A percentile compares a stretch with the other conserved stretches of the same genome.
Conservation (phyloP, 2,329 filamentous ascomycete genomes). For the Trichoderma endophyticum region DNA sequence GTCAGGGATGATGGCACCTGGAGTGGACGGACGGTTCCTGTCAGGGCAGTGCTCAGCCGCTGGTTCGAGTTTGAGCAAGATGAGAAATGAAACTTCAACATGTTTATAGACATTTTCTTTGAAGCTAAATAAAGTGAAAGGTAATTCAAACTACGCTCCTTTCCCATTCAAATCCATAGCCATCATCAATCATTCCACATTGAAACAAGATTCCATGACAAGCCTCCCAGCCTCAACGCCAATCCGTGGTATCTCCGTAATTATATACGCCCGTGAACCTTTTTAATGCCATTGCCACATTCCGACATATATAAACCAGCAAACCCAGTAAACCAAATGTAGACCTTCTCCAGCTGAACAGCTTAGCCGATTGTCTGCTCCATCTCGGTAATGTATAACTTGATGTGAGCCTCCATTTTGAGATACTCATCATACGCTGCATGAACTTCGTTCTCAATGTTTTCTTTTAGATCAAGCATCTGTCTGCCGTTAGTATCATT, state of each 20-base stretch:
- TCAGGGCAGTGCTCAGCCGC: conserved; percentile 55
- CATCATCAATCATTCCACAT: neutral
- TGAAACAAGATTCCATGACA: conserved; percentile 8
- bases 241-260: conserved; percentile 37
- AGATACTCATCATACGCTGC: conserved; percentile 89
- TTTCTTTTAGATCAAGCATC: conserved; percentile 98
- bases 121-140: neutral
- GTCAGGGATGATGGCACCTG: conserved; percentile 52
- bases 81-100: neutral
- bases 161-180: neutral
- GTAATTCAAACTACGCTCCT: neutral
- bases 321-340: neutral
- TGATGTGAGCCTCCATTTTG: conserved; percentile 96
- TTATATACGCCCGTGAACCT: neutral
- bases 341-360: neutral
- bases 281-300: neutral
- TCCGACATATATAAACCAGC: conserved; percentile 15
- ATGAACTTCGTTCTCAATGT: conserved; percentile 92
- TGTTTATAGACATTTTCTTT: neutral
- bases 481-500: conserved; percentile 37
- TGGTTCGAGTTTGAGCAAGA: conserved; percentile 53
- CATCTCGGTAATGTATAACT: conserved; percentile 98
- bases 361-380: conserved; percentile 68
- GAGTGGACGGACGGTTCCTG: conserved; percentile 56
- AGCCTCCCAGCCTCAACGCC: conserved; percentile 36